Conservation (phyloP, 169 alveolate genomes). For the Ichthyophthirius multifiliis region DNA sequence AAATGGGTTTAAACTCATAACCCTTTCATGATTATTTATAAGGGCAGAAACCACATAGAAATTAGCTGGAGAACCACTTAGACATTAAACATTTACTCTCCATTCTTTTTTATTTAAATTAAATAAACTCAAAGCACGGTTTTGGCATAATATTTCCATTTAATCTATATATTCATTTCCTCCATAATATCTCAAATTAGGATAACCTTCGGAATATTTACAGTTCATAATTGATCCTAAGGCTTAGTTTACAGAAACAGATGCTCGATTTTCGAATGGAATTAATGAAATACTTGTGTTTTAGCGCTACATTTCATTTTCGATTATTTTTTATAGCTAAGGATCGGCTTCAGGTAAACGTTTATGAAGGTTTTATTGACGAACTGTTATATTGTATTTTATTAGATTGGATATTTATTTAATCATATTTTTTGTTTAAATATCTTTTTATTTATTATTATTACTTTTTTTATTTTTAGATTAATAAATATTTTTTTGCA, state of each 20-base stretch:
- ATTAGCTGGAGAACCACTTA: slow-evolving; percentile 63
- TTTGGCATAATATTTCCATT: slow-evolving; percentile 47
- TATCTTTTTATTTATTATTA: too few relatives aligned
- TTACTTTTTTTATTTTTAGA: too few relatives aligned
- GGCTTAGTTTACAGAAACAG: slow-evolving; percentile 87
- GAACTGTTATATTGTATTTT: too few relatives aligned
- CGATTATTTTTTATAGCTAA: neutral
- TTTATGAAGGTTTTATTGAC: too few relatives aligned
- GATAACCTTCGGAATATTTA: slow-evolving; percentile 94
- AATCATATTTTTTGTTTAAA: too few relatives aligned
- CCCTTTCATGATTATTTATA: slow-evolving; percentile 44
- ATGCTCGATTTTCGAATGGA: slow-evolving; percentile 86
- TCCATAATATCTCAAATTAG: slow-evolving; percentile 22
- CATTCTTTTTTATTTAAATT: slow-evolving; percentile 42
- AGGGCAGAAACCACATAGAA: slow-evolving; percentile 54
- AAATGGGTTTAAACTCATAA: slow-evolving; percentile 48
- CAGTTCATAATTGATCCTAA: slow-evolving; percentile 69
- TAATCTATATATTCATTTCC: slow-evolving; percentile 42
- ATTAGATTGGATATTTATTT: too few relatives aligned
- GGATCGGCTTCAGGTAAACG: slow-evolving; percentile 8
- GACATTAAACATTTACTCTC: slow-evolving; percentile 61
- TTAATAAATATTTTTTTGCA: too few relatives aligned
- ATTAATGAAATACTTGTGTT: slow-evolving; percentile 59
- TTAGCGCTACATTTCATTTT: slow-evolving; percentile 41
- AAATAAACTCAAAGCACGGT: slow-evolving; percentile 53